Evolutionary conservation across 116 monocot genomes (phyloP).

Genomic region (Trichopus zeylanicus): DNA sequence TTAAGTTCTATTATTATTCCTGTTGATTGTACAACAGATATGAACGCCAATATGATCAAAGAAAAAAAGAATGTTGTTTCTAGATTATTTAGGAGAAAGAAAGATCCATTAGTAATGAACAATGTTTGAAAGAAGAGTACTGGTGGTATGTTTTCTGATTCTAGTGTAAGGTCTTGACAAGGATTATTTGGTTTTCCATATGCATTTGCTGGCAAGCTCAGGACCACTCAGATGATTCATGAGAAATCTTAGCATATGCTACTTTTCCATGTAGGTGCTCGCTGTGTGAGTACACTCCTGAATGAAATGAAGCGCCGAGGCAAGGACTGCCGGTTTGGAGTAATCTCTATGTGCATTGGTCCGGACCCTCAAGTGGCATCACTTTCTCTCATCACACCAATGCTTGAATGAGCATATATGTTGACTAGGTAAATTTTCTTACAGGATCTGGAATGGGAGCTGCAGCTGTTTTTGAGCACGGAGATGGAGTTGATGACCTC

Average conservation of each 20-base stretch:
- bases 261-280: slow-evolving; percentile 47
- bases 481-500: slow-evolving; percentile 63
- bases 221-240: not conserved
- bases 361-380: not conserved
- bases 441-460: slow-evolving; percentile 95
- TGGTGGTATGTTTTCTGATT: too few species aligned
- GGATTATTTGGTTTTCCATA: too few species aligned
- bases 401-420: not conserved
- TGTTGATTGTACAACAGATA: too few species aligned
- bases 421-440: not conserved
- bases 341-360: slow-evolving; percentile 97
- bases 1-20: too few species aligned
- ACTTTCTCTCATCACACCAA: not conserved
- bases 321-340: slow-evolving; percentile 88
- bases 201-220: not conserved
- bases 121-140: too few species aligned
- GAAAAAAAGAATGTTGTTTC: too few species aligned
- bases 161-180: too few species aligned
- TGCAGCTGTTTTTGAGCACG: slow-evolving; percentile 93
- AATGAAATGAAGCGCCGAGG: slow-evolving; percentile 92
- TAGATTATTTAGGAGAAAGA: too few species aligned
- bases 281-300: slow-evolving; percentile 76
- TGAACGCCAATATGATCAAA: too few species aligned
- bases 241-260: not conserved
- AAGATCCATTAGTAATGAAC: too few species aligned